Conservation (phyloP, 2,329 filamentous ascomycete species). For the Phaeosphaeriaceae sp. region DNA sequence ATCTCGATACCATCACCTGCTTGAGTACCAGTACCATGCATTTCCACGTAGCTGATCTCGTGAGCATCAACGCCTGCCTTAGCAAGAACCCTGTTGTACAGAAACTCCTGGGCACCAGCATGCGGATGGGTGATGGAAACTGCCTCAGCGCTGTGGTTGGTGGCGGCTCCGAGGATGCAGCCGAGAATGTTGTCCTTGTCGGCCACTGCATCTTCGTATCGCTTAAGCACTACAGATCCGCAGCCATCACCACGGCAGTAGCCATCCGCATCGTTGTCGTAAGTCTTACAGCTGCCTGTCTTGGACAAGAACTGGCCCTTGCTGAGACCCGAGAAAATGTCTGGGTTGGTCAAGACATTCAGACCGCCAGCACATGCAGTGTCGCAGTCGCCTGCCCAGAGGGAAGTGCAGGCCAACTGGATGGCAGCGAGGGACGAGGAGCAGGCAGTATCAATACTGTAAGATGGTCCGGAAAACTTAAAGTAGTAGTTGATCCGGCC, state of each 20-base stretch:
- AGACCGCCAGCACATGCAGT: conserved; percentile 81
- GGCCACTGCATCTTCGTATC: conserved; percentile 76
- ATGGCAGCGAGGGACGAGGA: conserved; percentile 77
- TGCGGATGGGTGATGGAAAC: conserved; percentile 87
- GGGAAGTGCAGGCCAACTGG: conserved; percentile 73
- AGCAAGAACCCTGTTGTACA: conserved; percentile 74
- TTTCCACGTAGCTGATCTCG: conserved; percentile 83
- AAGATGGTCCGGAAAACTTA: conserved; percentile 76
- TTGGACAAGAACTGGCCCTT: conserved; percentile 80
- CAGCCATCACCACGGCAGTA: conserved; percentile 83
- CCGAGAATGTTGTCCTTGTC: conserved; percentile 78
- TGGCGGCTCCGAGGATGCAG: conserved; percentile 75
- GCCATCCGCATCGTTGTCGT: conserved; percentile 80
- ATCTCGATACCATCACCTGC: conserved; percentile 85
- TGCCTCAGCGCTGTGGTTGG: conserved; percentile 82
- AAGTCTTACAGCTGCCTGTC: conserved; percentile 79
- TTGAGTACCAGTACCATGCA: conserved; percentile 89
- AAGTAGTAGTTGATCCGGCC: conserved; percentile 79
- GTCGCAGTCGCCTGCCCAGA: conserved; percentile 79
- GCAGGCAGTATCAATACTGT: conserved; percentile 79
- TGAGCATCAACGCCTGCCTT: conserved; percentile 77
- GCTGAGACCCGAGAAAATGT: conserved; percentile 78
- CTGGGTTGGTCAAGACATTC: conserved; percentile 80
- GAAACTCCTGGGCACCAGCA: conserved; percentile 73
- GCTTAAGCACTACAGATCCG: conserved; percentile 77